Evolutionary conservation across 805 yeast genomes (phyloP).

Genomic region (Saccharomycopsis microspora): DNA sequence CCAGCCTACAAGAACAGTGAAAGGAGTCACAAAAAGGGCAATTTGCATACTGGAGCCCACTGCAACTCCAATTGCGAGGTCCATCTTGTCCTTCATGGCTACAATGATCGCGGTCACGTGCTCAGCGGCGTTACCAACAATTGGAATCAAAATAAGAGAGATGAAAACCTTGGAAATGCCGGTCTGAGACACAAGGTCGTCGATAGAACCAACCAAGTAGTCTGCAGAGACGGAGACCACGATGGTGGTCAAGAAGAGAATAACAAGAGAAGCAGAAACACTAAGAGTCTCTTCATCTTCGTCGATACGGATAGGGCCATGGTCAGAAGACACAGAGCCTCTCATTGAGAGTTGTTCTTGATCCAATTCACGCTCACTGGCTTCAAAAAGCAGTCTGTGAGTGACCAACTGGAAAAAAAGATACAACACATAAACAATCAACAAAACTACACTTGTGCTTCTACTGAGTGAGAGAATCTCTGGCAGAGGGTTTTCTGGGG

Average conservation of each 20-base stretch:
- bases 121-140: slow-evolving; percentile 98
- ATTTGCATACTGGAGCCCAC: slow-evolving; percentile 93
- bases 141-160: slow-evolving; percentile 87
- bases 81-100: slow-evolving; percentile 95
- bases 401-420: slow-evolving; percentile 82
- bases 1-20: slow-evolving; percentile 95
- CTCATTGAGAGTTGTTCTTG: slow-evolving; percentile 21
- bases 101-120: slow-evolving; percentile 95
- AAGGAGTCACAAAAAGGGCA: slow-evolving; percentile 90
- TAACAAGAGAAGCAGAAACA: slow-evolving; percentile 38
- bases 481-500: slow-evolving; percentile 27
- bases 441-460: slow-evolving; percentile 72
- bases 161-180: slow-evolving; percentile 92
- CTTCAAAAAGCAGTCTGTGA: slow-evolving; percentile 69
- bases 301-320: slow-evolving; percentile 14
- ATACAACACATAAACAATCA: slow-evolving; percentile 67
- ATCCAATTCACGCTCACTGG: slow-evolving; percentile 28
- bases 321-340: not conserved
- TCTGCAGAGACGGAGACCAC: slow-evolving; percentile 88
- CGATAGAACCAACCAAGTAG: slow-evolving; percentile 86
- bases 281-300: slow-evolving; percentile 31
- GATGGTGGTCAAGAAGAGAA: slow-evolving; percentile 55
- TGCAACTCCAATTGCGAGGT: slow-evolving; percentile 92
- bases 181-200: slow-evolving; percentile 69
- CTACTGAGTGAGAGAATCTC: slow-evolving; percentile 67